Evolutionary conservation across 2,329 filamentous ascomycete genomes (phyloP), one percentile per base, ranked within the genome.

Genomic region (Microdochium paspali): DNA sequence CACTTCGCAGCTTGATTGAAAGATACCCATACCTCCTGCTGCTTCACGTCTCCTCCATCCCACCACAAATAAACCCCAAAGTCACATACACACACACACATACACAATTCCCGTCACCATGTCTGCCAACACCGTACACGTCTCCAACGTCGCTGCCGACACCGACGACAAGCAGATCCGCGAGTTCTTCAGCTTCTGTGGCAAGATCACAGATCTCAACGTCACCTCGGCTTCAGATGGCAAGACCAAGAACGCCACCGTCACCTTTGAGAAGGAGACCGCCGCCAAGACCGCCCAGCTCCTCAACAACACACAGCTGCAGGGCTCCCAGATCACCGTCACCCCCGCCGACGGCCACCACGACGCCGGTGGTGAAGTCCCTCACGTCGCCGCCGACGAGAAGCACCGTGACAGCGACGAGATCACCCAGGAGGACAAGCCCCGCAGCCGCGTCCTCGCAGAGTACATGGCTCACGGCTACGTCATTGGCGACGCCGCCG

Each of bases 391-490:
- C 73, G 47, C 70, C 79, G 44, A 74, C 51, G 66, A 71, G 30
- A 73, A 72, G 50, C 78, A 83, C 50, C 74, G 73, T 50, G 74
- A 80, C 62, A 70, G 69, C 46, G 76, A 89, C 58, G 80, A 90
- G 57, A 83, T 97, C 58, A 82, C 84, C 13, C 93, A 98, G 65
- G 93, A 98, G 69, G 90, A 97, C 74, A 98, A 98, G 78, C 93
- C 93, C 15, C 86, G 90, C 59, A 82, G 87, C 35, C 88, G 93
- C 59, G 95, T 98, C 66, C 69, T 96, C 45, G 93, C 93, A 54
- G 93, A 98, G 72, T 96, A 97, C 68, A 85, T 98, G 28, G 90
- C 93, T 10, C 89, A 96, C 60, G 93, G 93, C 57, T 98, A 98
- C 71, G 79, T 83, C 32, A 76, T 97, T 54, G 90, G 79, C 25